phyloP scores from a whole-genome alignment of 2,329 filamentous ascomycete genomes.

The Ilyonectria mors-panacis region DNA sequence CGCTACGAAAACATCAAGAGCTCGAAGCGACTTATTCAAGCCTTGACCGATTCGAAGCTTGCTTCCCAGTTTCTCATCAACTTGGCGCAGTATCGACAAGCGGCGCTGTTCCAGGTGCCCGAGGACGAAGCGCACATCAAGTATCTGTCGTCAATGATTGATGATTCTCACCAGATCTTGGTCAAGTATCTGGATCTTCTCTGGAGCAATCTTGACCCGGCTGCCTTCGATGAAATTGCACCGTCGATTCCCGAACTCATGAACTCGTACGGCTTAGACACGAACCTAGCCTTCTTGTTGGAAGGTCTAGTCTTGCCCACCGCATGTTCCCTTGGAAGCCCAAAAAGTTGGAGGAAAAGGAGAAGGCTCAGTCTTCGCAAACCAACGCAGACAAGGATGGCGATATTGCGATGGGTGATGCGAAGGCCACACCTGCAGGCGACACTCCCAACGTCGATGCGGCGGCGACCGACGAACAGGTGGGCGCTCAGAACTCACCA shows the following conservation, averaged over 20 bases:
- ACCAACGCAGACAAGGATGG: constrained; percentile 66
- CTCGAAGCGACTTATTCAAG: constrained; percentile 84
- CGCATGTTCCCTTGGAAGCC: constrained; percentile 66
- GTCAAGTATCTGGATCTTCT: constrained; percentile 92
- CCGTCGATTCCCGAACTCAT: constrained; percentile 83
- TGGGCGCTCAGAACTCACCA: constrained; percentile 41
- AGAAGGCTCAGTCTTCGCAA: constrained; percentile 44
- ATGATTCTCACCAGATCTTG: constrained; percentile 89
- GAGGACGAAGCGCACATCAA: constrained; percentile 87
- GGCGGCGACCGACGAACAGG: constrained; percentile 52
- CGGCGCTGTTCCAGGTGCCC: constrained; percentile 83
- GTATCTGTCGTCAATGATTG: constrained; percentile 87
- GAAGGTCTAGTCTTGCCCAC: constrained; percentile 80
- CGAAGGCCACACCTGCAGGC: constrained; percentile 49
- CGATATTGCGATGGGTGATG: constrained; percentile 68
- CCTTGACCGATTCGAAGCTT: constrained; percentile 82
- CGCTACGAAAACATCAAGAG: constrained; percentile 83
- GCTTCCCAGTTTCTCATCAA: constrained; percentile 89
- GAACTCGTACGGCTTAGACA: constrained; percentile 83
- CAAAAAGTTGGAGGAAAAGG: constrained; percentile 51
- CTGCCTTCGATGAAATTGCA: constrained; percentile 84
- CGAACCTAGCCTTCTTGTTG: constrained; percentile 88
- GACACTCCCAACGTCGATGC: constrained; percentile 47
- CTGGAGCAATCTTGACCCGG: constrained; percentile 80
- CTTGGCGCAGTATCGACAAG: constrained; percentile 90